Evolutionary conservation across 805 yeast species (phyloP).

Genomic region (Metschnikowia santaceciliae): DNA sequence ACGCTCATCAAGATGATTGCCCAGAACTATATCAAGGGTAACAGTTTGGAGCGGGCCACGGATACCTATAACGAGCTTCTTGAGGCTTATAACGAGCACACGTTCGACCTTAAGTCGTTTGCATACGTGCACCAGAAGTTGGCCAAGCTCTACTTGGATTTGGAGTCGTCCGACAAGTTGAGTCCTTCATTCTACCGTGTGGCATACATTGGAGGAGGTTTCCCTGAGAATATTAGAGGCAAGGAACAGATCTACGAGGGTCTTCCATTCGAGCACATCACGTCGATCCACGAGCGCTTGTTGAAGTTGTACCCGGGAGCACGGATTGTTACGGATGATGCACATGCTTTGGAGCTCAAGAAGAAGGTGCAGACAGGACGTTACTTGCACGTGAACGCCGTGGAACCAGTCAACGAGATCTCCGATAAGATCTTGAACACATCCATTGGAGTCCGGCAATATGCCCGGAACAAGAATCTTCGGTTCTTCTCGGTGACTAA

Average conservation of each 20-base stretch:
- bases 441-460: conserved; percentile 63
- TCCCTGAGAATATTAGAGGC: conserved; percentile 73
- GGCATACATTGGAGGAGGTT: conserved; percentile 77
- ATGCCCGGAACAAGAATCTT: conserved; percentile 71
- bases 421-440: conserved; percentile 43
- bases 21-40: conserved; percentile 62
- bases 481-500: conserved; percentile 65
- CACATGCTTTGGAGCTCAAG: conserved; percentile 49
- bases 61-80: conserved; percentile 74
- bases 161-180: conserved; percentile 66
- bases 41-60: conserved; percentile 74
- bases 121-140: conserved; percentile 66
- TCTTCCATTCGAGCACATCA: conserved; percentile 79
- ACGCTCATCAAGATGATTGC: conserved; percentile 67
- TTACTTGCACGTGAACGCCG: conserved; percentile 65
- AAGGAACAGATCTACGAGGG: conserved; percentile 83
- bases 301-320: conserved; percentile 79
- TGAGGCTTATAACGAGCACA: conserved; percentile 65
- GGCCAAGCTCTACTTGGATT: conserved; percentile 60
- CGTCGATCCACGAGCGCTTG: conserved; percentile 74
- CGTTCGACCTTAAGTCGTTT: conserved; percentile 73
- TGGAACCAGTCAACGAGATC: conserved; percentile 61
- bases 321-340: conserved; percentile 57
- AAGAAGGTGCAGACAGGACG: conserved; percentile 63
- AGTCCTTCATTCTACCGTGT: conserved; percentile 78